Base-by-base conservation (phyloP, 768 basidiomycete species). In the Boletus vinaceobasis region DNA sequence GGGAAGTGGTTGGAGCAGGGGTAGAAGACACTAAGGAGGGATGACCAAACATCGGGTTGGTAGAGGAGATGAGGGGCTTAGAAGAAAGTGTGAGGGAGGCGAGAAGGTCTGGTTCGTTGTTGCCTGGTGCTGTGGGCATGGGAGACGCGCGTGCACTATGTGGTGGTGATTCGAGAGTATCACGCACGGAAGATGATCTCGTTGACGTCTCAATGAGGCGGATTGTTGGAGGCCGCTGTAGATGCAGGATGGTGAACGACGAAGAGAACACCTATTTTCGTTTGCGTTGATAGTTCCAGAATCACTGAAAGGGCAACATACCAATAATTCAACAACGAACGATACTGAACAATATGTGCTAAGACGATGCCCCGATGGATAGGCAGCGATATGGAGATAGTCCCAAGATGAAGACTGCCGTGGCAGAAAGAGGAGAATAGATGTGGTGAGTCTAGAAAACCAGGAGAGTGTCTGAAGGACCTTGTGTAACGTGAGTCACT, bases 221-320 rank as follows among this genome's bases (percentile, higher is more conserved):
- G 48, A 92, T 83, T 2, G 81, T 64, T 10, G 89, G 88, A 1
- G 90, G 87, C 17, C 79, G 83, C 54, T 86, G 85, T 7, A 90
- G 66, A 36, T 79, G 82, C 33, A 92, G 74, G 15, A 81, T 74
- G 46, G 77, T 72, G 53, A 75, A 79, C 4, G 86, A 88, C 32
- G 73, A 65, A 11, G 74, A 60, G 50, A 80, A 71, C 42, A 80
- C 73, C 89, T 90, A 27, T 47, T 43, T 47, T 43, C 11, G 51
- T 51, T 55, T 50, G 31, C 33, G 32, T 60, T 19, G 45, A 44
- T 39, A 7, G 27, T 2, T 13, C 32, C 21, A n/a, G 37, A 14
- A 50, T 10, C 4, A 23, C 14, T 23, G 23, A 46, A 56, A 51
- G 21, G 27, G 5, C 5, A 44, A 72, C 84, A 64, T 64, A 90